Base-by-base conservation (phyloP, 768 basidiomycete species). In the Trametes elegans region DNA sequence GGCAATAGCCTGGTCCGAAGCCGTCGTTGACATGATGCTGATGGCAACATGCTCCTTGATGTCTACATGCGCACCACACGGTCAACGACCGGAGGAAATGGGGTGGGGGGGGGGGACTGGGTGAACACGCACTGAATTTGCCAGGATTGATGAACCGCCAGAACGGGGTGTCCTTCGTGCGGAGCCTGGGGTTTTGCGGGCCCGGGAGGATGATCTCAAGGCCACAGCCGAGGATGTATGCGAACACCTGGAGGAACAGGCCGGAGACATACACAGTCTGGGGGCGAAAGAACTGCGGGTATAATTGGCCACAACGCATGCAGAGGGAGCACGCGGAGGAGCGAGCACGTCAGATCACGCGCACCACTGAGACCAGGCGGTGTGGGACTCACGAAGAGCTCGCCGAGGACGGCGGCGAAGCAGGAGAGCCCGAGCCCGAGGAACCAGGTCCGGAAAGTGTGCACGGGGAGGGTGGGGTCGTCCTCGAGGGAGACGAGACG, bases 401-500 rank as follows among this genome's bases (percentile, higher is more conserved):
- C 76, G 2, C 76, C 55, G 28, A 71, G 60, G 29, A 71, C 66
- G 26, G 76, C 66, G 41, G 62, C 68, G 60, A 71, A 71, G 47
- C 64, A 60, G 31, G 68, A 59, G 13, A 71, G 61, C 7, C 70
- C 70, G 32, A 66, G 53, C 8, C 59, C 51, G n/a, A 70, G 60
- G 60, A 71, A 62, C 67, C 65, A 68, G 32, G 65, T 64, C 23
- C 69, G 65, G 62, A 69, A 68, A 6, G 69, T 69, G 55, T 60
- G 58, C 23, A 65, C 54, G 24, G 64, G 64, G 28, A 66, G 55
- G 3, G 57, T 39, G 18, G 68, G 66, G 61, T 81, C 79, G 58
- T 81, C 81, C 36, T 79, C 79, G 16, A 80, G 71, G 1, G 79
- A 79, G 54, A 81, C 76, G 11, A 80, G 72, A 42, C 77, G 77